Conservation (phyloP, 805 yeast species). For the Phaffomyces opuntiae region DNA sequence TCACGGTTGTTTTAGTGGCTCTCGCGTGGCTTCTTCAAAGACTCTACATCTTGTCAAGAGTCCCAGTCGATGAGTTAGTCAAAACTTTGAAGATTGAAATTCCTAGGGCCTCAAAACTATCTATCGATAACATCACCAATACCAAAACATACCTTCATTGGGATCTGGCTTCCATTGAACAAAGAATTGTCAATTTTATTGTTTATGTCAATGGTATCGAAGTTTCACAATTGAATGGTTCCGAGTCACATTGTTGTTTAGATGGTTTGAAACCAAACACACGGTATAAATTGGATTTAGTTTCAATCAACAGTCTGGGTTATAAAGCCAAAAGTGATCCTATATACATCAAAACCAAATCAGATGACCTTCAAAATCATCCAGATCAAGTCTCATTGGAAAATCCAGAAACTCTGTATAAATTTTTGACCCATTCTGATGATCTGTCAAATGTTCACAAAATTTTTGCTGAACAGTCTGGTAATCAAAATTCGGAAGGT, state of each 20-base stretch:
- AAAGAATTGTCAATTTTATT: conserved; percentile 28
- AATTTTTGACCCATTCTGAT: conserved; percentile 24
- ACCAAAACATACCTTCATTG: conserved; percentile 46
- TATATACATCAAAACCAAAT: conserved; percentile 33
- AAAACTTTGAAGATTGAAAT: conserved; percentile 42
- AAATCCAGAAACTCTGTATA: conserved; percentile 33
- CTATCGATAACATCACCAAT: conserved; percentile 46
- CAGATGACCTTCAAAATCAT: conserved; percentile 16
- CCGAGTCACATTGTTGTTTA: conserved; percentile 30
- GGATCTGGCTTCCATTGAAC: conserved; percentile 30
- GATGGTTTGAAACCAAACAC: conserved; percentile 27
- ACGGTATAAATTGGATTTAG: conserved; percentile 36
- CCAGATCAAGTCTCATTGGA: conserved; percentile 22
- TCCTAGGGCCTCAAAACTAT: conserved; percentile 48
- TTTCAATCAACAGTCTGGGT: conserved; percentile 32
- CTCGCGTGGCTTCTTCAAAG: conserved; percentile 19
- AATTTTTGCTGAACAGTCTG: conserved; percentile 20
- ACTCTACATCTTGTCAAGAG: conserved; percentile 11
- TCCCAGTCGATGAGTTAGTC: conserved; percentile 43
- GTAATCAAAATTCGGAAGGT: conserved; percentile 6
- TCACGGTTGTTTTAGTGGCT: conserved; percentile 13
- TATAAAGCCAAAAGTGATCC: conserved; percentile 36
- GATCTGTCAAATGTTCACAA: conserved; percentile 17
- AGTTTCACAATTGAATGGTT: conserved; percentile 28
- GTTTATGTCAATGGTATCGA: conserved; percentile 35